These are phyloP conservation scores for Microdochium trichocladiopsis DNA, from an alignment of 2,329 filamentous ascomycete species.

Conservation along the genomic window DNA sequence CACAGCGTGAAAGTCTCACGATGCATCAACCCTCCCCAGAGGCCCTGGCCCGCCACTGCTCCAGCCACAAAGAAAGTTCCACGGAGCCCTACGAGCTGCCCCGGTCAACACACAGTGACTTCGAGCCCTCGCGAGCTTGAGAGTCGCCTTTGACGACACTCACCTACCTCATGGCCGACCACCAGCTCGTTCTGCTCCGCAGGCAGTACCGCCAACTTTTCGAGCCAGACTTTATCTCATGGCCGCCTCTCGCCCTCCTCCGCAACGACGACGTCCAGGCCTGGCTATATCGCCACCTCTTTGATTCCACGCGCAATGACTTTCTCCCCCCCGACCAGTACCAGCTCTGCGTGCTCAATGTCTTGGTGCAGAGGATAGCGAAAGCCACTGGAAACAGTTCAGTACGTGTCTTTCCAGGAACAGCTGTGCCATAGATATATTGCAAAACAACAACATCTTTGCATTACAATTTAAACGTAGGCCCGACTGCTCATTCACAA, in stretches of 20 bases:
- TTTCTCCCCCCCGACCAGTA: slow-evolving; percentile 52
- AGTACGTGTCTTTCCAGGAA: too few species aligned
- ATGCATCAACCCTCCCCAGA: too few species aligned
- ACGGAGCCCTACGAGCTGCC: too few species aligned
- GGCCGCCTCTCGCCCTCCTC: slow-evolving; percentile 18
- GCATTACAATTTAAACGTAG: too few species aligned
- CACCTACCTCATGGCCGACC: slow-evolving; percentile 10
- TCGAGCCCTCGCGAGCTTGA: too few species aligned
- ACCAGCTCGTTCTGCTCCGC: slow-evolving; percentile 16
- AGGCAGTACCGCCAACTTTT: slow-evolving; percentile 22
- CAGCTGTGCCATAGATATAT: too few species aligned
- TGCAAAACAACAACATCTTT: slow-evolving; percentile 35
- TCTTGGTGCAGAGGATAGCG: slow-evolving; percentile 46
- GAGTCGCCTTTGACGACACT: too few species aligned
- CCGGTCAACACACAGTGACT: too few species aligned
- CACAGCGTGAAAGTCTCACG: too few species aligned
- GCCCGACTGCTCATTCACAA: slow-evolving; percentile 4
- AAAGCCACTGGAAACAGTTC: slow-evolving; percentile 54
- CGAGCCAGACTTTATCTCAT: slow-evolving; percentile 22
- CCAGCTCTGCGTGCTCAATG: slow-evolving; percentile 51
- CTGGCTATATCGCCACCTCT: slow-evolving; percentile 47
- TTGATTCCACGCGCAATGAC: slow-evolving; percentile 37
- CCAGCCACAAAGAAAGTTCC: too few species aligned
- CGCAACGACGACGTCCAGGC: slow-evolving; percentile 16
- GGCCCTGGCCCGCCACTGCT: too few species aligned